These are phyloP conservation scores for Salix udensis DNA, from an alignment of 345 rosid genomes.

Conservation along the genomic window DNA sequence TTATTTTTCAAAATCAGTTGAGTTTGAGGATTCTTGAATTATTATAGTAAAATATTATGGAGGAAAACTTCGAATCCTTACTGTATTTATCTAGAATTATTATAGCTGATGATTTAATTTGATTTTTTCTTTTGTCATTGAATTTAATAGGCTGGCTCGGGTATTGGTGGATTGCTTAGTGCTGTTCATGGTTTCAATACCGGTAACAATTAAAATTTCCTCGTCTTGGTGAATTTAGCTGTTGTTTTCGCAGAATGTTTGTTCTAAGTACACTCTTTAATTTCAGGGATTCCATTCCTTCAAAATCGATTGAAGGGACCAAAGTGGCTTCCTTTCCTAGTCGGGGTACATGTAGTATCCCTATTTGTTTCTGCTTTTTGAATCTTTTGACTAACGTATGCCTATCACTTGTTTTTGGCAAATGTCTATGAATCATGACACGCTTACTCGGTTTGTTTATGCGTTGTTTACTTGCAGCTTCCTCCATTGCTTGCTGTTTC, in stretches of 20 bases:
- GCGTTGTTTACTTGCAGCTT: conserved; percentile 43
- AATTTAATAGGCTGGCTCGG: conserved; percentile 67
- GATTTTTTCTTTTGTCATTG: background rate
- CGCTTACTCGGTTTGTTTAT: background rate
- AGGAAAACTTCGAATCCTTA: too few relatives aligned
- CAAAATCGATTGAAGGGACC: conserved; percentile 73
- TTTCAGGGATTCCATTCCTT: conserved; percentile 74
- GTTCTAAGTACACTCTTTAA: background rate
- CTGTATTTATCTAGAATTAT: background rate
- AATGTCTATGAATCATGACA: background rate
- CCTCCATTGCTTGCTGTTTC: conserved; percentile 74
- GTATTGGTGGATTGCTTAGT: conserved; percentile 85
- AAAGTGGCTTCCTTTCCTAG: conserved; percentile 74
- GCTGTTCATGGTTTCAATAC: conserved; percentile 81
- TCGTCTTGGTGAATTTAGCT: background rate
- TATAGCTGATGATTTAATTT: background rate
- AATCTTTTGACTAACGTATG: background rate
- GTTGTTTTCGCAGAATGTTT: background rate
- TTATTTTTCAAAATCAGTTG: too few relatives aligned
- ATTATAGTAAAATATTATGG: too few relatives aligned
- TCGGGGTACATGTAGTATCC: conserved; percentile 47
- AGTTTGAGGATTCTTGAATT: too few relatives aligned
- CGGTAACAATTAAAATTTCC: conserved; percentile 31
- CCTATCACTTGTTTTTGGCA: background rate
- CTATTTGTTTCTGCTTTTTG: background rate